These are phyloP conservation scores for Austroboletus olivaceoglutinosus DNA, from an alignment of 1,284 basidiomycete species.

Conservation along the genomic window DNA sequence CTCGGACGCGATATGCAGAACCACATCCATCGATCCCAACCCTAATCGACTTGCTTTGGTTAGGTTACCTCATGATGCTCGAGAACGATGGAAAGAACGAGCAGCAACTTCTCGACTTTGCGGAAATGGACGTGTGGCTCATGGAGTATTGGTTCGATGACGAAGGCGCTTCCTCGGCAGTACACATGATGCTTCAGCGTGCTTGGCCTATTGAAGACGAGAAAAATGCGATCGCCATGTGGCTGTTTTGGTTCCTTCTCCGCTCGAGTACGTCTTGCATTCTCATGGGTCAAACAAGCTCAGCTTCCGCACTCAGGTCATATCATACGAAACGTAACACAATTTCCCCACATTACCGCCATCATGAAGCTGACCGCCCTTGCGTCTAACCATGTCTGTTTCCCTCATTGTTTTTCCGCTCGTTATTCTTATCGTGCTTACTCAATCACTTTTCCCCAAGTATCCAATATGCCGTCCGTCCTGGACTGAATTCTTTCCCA, in stretches of 20 bases:
- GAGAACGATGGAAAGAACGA: slow-evolving; percentile 83
- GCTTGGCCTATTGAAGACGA: slow-evolving; percentile 58
- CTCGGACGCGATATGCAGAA: slow-evolving; percentile 29
- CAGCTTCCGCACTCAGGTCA: slow-evolving; percentile 37
- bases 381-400: slow-evolving; percentile 61
- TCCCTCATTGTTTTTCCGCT: neutral
- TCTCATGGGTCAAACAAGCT: neutral
- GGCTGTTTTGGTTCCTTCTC: slow-evolving; percentile 72
- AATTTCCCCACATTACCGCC: slow-evolving; percentile 45
- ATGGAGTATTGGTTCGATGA: slow-evolving; percentile 53
- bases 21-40: slow-evolving; percentile 28
- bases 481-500: slow-evolving; percentile 59
- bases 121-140: slow-evolving; percentile 47
- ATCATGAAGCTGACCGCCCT: slow-evolving; percentile 61
- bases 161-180: slow-evolving; percentile 45
- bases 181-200: slow-evolving; percentile 35
- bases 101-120: slow-evolving; percentile 60
- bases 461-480: slow-evolving; percentile 55
- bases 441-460: slow-evolving; percentile 34
- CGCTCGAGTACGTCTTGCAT: slow-evolving; percentile 49
- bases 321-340: slow-evolving; percentile 33
- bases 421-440: slow-evolving; percentile 10
- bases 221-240: slow-evolving; percentile 60
- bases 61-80: slow-evolving; percentile 70
- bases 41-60: slow-evolving; percentile 53